Base-by-base conservation (phyloP, 768 basidiomycete species). In the Lactarius psammicola region DNA sequence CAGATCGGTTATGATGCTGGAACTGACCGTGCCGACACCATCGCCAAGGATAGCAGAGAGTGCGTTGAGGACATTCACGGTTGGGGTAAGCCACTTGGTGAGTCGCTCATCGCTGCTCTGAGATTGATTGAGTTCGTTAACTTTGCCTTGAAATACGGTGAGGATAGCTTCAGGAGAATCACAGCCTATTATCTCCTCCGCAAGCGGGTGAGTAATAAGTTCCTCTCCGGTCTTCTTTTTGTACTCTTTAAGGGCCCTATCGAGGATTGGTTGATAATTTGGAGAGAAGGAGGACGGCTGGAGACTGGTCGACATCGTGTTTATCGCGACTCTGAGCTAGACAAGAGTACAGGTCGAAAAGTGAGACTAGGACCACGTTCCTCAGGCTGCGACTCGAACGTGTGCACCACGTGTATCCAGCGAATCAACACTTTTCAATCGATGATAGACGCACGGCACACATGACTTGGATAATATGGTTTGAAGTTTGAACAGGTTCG, bases 151-250 rank as follows among this genome's bases (percentile, higher is more conserved):
- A 13, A 62, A 54, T 4, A 56, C 30, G 8, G 7, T 11, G 4
- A 62, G 36, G 38, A 62, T 54, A 10, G 40, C 54, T 7, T 42
- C 30, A 20, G 42, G 40, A 20, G 61, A 62, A 30, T 44, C 18
- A 30, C 54, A 62, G 11, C n/a, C 5, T 26, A 18, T 26, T 11
- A 49, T 49, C 49, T 49, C 49, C 23, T 26, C 13, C 5, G 49
- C 49, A 5, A 49, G 30, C 3, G 55, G 61, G 20, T 40, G 28
- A n/a, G 30, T 11, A 28, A 20, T 23, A 20, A 62, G 38, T 2
- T 49, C 49, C 2, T 49, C 26, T 26, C 5, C 15, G 23, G 49
- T 49, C 49, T 49, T 49, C 23, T 49, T 49, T 13, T 49, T 20
- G 55, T 56, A 56, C 55, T 56, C 55, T 10, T 33, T 33, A 1